phyloP scores from a whole-genome alignment of 495 filamentous ascomycete species.

The Lasiosphaeria miniovina region DNA sequence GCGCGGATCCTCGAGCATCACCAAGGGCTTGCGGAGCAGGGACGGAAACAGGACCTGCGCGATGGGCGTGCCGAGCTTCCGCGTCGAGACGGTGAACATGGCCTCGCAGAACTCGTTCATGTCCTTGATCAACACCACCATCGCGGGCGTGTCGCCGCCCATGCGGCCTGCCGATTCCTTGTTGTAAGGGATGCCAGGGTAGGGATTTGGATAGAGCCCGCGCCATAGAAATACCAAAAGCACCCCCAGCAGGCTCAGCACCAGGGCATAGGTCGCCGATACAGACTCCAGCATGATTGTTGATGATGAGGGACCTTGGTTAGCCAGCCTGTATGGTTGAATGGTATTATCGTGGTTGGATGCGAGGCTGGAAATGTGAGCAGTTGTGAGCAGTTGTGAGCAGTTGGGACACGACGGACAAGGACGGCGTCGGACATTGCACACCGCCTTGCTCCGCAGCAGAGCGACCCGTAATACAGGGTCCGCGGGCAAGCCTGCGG shows the following conservation, averaged over 20 bases:
- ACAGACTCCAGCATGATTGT: too few species aligned
- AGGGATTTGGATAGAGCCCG: conserved; percentile 26
- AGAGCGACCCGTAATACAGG: too few species aligned
- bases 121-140: conserved; percentile 12
- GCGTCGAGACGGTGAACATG: conserved; percentile 21
- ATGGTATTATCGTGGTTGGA: too few species aligned
- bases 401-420: too few species aligned
- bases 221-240: neutral
- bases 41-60: conserved; percentile 26
- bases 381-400: too few species aligned
- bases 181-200: conserved; percentile 39
- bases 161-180: conserved; percentile 24
- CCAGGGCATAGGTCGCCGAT: too few species aligned
- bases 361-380: too few species aligned
- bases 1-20: conserved; percentile 31
- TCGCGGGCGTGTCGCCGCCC: conserved; percentile 30
- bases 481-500: too few species aligned
- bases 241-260: neutral
- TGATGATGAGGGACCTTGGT: too few species aligned
- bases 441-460: too few species aligned
- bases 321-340: too few species aligned
- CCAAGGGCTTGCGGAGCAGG: conserved; percentile 13
- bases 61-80: conserved; percentile 25
- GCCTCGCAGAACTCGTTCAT: conserved; percentile 16
- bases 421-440: too few species aligned